Evolutionary conservation across 306 rosid genomes (phyloP).

Genomic region (Ammopiptanthus mongolicus): DNA sequence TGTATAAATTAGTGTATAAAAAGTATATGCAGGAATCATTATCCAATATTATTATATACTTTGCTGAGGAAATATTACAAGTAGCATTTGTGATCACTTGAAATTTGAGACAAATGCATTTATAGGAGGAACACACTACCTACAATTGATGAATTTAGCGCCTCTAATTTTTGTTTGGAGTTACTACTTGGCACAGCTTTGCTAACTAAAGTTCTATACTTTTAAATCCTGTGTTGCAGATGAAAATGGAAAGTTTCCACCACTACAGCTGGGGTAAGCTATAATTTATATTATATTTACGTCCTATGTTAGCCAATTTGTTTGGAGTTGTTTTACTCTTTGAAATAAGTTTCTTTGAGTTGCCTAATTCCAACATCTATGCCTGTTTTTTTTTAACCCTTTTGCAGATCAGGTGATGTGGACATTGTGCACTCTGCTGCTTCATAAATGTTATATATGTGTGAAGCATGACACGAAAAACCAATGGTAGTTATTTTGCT

Average conservation of each 20-base stretch:
- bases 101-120: background rate
- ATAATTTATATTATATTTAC: background rate
- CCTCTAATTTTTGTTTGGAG: background rate
- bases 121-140: background rate
- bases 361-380: slow-evolving; percentile 20
- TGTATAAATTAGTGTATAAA: too few species aligned
- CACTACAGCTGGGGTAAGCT: slow-evolving; percentile 41
- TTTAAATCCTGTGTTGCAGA: slow-evolving; percentile 41
- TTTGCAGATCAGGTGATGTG: slow-evolving; percentile 71
- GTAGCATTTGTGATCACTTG: background rate
- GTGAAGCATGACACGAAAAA: background rate
- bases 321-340: slow-evolving; percentile 2
- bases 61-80: background rate
- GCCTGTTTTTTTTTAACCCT: background rate
- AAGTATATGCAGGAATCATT: too few species aligned
- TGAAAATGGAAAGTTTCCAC: slow-evolving; percentile 54
- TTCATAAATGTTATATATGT: background rate
- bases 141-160: background rate
- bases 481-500: slow-evolving; percentile 13
- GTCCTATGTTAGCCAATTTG: background rate
- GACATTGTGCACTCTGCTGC: slow-evolving; percentile 24
- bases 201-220: slow-evolving; percentile 11
- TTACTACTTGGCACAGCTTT: background rate
- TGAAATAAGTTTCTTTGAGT: background rate
- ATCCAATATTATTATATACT: too few species aligned